phyloP scores from a whole-genome alignment of 345 rosid genomes.

The Corymbia maculata region DNA sequence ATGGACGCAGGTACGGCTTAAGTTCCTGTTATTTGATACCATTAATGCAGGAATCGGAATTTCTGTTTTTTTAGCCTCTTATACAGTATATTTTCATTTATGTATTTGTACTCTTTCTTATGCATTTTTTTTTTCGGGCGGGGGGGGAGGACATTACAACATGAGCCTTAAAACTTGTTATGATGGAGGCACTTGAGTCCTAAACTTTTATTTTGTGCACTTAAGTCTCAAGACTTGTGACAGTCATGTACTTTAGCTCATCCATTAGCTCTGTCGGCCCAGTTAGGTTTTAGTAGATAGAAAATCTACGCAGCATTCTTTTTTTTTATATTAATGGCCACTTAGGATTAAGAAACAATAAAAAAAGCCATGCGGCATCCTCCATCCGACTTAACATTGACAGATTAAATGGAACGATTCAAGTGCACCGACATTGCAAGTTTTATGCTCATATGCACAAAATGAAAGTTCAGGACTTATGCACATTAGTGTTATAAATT shows the following conservation, averaged over 20 bases:
- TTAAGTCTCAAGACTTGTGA: neutral
- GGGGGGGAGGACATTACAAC: neutral
- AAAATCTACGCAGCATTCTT: neutral
- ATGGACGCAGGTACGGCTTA: slow-evolving; percentile 45
- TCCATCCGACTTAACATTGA: neutral
- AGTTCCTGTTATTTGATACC: neutral
- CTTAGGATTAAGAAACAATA: neutral
- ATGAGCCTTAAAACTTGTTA: neutral
- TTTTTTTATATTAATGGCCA: neutral
- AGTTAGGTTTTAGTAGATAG: neutral
- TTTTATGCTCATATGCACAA: neutral
- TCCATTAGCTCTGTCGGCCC: neutral
- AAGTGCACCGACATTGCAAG: neutral
- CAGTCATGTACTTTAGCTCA: neutral
- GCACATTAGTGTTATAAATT: neutral
- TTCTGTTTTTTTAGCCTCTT: neutral
- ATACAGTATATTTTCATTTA: neutral
- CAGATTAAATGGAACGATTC: neutral
- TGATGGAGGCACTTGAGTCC: neutral
- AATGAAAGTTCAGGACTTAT: neutral
- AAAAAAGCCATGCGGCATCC: neutral
- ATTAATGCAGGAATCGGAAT: neutral
- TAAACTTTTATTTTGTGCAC: neutral
- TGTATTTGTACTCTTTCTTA: neutral
- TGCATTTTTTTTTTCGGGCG: neutral